Evolutionary conservation across 148 eudicot species (phyloP).

Genomic region (Cornus florida): DNA sequence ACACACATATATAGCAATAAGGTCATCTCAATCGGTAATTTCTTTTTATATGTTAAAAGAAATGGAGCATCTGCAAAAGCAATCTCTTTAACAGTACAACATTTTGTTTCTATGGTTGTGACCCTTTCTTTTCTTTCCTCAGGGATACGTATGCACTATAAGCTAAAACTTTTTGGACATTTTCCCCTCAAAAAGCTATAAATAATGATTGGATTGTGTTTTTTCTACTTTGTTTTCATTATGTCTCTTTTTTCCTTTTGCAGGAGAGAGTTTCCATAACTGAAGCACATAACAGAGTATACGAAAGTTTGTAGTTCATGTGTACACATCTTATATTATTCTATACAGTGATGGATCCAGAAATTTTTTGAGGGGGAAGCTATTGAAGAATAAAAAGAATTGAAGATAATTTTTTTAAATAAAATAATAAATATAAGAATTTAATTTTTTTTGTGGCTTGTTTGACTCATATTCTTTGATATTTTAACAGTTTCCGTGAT

Average conservation of each 20-base stretch:
- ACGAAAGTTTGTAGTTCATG: not conserved
- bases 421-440: too few relatives aligned
- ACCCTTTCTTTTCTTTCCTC: not conserved
- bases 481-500: too few relatives aligned
- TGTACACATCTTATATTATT: not conserved
- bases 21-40: too few relatives aligned
- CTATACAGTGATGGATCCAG: not conserved
- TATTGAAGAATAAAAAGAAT: too few relatives aligned
- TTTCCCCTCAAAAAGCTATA: too few relatives aligned
- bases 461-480: too few relatives aligned
- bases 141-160: not conserved
- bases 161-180: not conserved
- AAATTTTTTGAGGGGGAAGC: too few relatives aligned
- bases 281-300: conserved; percentile 44
- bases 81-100: not conserved
- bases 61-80: not conserved
- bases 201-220: not conserved
- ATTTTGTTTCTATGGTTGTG: not conserved
- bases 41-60: not conserved
- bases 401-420: too few relatives aligned
- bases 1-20: too few relatives aligned
- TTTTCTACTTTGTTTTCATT: not conserved
- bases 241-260: conserved; percentile 14
- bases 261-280: conserved; percentile 66
- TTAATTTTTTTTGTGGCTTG: too few relatives aligned